These are phyloP conservation scores for Trametes coccinea DNA, from an alignment of 768 basidiomycete genomes.

Conservation along the genomic window DNA sequence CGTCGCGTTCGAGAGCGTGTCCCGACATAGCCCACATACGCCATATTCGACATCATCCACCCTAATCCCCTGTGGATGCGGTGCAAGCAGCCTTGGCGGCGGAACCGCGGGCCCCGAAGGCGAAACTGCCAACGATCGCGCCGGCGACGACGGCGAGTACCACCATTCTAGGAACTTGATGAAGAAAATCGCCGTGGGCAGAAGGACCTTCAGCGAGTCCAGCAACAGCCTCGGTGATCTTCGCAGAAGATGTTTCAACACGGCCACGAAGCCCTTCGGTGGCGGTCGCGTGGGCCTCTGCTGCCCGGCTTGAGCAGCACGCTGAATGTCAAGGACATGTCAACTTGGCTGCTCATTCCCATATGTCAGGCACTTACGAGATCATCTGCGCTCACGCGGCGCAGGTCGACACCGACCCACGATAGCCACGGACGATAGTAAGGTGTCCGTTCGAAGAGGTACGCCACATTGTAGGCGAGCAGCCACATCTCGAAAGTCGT, in stretches of 20 bases:
- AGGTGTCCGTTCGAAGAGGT: slow-evolving; percentile 84
- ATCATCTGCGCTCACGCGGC: slow-evolving; percentile 77
- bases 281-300: slow-evolving; percentile 25
- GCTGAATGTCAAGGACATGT: slow-evolving; percentile 22
- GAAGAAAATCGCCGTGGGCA: slow-evolving; percentile 91
- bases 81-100: slow-evolving; percentile 73
- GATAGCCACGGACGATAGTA: slow-evolving; percentile 91
- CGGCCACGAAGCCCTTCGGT: slow-evolving; percentile 41
- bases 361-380: slow-evolving; percentile 49
- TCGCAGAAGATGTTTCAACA: slow-evolving; percentile 48
- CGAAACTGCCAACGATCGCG: slow-evolving; percentile 65
- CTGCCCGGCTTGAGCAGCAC: slow-evolving; percentile 26
- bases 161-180: slow-evolving; percentile 99
- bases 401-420: slow-evolving; percentile 82
- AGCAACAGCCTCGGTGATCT: slow-evolving; percentile 63
- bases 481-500: slow-evolving; percentile 78
- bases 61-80: slow-evolving; percentile 71
- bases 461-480: slow-evolving; percentile 81
- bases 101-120: slow-evolving; percentile 68
- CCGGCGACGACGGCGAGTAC: slow-evolving; percentile 93
- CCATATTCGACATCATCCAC: slow-evolving; percentile 71
- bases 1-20: slow-evolving; percentile 79
- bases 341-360: background rate
- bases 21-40: slow-evolving; percentile 79
- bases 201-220: slow-evolving; percentile 74